These are phyloP conservation scores for Plenodomus biglobosus DNA, from an alignment of 2,329 filamentous ascomycete species.

Conservation along the genomic window DNA sequence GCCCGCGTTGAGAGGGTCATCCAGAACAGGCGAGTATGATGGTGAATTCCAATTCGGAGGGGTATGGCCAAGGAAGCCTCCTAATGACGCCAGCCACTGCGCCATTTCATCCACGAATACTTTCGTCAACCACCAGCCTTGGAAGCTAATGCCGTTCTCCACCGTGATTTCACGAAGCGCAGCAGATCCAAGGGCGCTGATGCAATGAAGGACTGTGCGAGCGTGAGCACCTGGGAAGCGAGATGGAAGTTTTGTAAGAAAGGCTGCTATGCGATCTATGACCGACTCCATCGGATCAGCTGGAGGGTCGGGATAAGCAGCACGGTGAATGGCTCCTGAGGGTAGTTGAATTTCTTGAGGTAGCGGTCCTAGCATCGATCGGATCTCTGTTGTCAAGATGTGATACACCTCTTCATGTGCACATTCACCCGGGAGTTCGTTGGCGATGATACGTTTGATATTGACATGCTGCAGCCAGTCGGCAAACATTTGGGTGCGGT, in stretches of 20 bases:
- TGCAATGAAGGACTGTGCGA: constrained; percentile 72
- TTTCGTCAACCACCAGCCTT: constrained; percentile 94
- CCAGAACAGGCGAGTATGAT: constrained; percentile 34
- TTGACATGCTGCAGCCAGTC: constrained; percentile 75
- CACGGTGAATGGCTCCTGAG: constrained; percentile 53
- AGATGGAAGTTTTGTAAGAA: constrained; percentile 67
- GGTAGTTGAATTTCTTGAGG: constrained; percentile 66
- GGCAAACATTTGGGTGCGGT: constrained; percentile 91
- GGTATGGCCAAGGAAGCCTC: constrained; percentile 74
- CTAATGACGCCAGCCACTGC: constrained; percentile 83
- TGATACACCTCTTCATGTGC: constrained; percentile 59
- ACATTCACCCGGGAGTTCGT: constrained; percentile 55
- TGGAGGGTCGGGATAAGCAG: constrained; percentile 24
- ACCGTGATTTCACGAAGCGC: constrained; percentile 82
- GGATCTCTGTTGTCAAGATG: constrained; percentile 62
- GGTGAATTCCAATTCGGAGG: constrained; percentile 34
- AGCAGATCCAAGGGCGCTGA: constrained; percentile 73
- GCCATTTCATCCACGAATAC: constrained; percentile 96
- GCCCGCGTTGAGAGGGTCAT: constrained; percentile 31
- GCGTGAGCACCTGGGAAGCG: constrained; percentile 75
- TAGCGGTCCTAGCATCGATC: constrained; percentile 68
- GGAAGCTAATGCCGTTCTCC: constrained; percentile 75
- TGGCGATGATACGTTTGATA: constrained; percentile 58
- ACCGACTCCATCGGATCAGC: constrained; percentile 53
- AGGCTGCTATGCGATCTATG: constrained; percentile 75